phyloP scores from a whole-genome alignment of 345 rosid genomes.

The Acer yangbiense region DNA sequence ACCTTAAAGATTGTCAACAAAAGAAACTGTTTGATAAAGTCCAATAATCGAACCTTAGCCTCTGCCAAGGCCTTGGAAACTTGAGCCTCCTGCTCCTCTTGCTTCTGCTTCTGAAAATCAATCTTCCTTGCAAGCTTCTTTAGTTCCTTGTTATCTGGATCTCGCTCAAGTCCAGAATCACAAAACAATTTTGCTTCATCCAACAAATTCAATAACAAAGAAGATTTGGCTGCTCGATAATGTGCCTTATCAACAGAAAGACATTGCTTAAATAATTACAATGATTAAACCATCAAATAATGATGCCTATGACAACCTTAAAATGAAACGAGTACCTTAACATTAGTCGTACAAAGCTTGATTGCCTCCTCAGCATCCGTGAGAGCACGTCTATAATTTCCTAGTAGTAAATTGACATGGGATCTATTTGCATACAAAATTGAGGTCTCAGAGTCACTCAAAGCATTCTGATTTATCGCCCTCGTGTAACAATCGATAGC shows the following conservation, averaged over 20 bases:
- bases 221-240: conserved; percentile 92
- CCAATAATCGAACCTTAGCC: conserved; percentile 65
- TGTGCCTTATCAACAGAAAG: conserved; percentile 45
- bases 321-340: conserved; percentile 54
- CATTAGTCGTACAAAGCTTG: conserved; percentile 50
- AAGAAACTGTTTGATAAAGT: conserved; percentile 1
- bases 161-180: conserved; percentile 57
- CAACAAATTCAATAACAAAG: conserved; percentile 59
- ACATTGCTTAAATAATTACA: conserved; percentile 1
- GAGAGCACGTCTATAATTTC: conserved; percentile 79
- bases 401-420: conserved; percentile 79
- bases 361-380: conserved; percentile 77
- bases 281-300: background rate
- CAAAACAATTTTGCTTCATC: conserved; percentile 59
- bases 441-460: conserved; percentile 62
- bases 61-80: conserved; percentile 55
- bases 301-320: background rate
- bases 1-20: conserved; percentile 5
- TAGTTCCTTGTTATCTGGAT: conserved; percentile 68
- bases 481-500: conserved; percentile 82
- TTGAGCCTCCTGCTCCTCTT: conserved; percentile 54
- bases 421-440: conserved; percentile 79
- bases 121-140: conserved; percentile 62
- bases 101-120: conserved; percentile 56
- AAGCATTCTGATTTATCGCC: conserved; percentile 67